Conservation (phyloP, 2,329 filamentous ascomycete genomes). For the Ampelomyces quisqualis region DNA sequence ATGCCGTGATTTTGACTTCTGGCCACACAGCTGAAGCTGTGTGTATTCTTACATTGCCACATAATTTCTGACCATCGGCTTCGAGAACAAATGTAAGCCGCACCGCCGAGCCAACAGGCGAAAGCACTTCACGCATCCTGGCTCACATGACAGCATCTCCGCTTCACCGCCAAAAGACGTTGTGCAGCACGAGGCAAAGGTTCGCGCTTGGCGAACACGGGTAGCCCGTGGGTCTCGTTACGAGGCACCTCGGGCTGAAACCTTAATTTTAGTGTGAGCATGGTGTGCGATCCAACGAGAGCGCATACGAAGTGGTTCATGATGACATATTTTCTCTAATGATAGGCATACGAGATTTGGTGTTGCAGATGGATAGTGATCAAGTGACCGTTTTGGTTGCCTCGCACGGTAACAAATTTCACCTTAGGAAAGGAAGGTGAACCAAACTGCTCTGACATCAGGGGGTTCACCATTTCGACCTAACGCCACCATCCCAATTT, state of each 20-base stretch:
- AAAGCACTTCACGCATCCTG: not conserved
- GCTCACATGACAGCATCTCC: not conserved
- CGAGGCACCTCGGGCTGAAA: not conserved
- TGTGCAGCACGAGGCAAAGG: not conserved
- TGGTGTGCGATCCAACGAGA: not conserved
- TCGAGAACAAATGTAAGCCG: not conserved
- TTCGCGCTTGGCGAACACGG: not conserved
- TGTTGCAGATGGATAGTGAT: too few relatives aligned
- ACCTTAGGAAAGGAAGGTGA: too few relatives aligned
- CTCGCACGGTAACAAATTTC: too few relatives aligned
- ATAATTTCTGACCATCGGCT: not conserved
- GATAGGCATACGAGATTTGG: too few relatives aligned
- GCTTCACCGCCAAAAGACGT: constrained; percentile 1
- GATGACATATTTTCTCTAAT: too few relatives aligned
- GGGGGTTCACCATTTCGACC: too few relatives aligned
- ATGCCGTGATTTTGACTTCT: too few relatives aligned
- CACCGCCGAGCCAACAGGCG: not conserved
- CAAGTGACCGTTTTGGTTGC: too few relatives aligned
- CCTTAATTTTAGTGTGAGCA: not conserved
- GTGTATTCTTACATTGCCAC: not conserved
- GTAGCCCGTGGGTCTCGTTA: not conserved
- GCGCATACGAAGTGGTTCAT: not conserved
- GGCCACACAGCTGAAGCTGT: not conserved
- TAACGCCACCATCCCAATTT: too few relatives aligned
- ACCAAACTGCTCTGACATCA: too few relatives aligned